A percentile compares a stretch with the other conserved stretches of the same genome.
Evolutionary conservation across 108 stramenopile genomes (phyloP).

Genomic region (Seminavis robusta): DNA sequence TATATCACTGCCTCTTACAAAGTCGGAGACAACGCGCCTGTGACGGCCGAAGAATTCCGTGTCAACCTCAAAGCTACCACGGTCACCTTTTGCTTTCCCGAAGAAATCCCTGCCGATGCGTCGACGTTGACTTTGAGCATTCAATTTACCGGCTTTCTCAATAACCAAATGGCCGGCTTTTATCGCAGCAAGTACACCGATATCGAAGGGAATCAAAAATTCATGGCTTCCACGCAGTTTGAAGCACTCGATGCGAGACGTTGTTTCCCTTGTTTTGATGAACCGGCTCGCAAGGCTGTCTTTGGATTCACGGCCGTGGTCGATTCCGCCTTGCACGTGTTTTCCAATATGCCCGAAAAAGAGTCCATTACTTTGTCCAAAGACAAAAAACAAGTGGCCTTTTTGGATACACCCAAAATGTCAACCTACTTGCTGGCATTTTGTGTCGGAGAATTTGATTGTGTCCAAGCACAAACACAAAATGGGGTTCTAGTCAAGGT

Average conservation of each 20-base stretch:
- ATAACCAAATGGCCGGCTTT: conserved; percentile 96
- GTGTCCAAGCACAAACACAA: conserved; percentile 56
- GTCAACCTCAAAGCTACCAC: conserved; percentile 70
- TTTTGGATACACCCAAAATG: conserved; percentile 89
- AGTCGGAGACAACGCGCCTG: conserved; percentile 5
- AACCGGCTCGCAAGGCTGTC: conserved; percentile 92
- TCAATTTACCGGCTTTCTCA: conserved; percentile 76
- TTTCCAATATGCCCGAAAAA: conserved; percentile 94
- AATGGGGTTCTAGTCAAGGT: conserved; percentile 87
- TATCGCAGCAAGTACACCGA: conserved; percentile 89
- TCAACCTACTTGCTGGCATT: conserved; percentile 91
- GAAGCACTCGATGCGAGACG: conserved; percentile 94
- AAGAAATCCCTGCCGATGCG: conserved; percentile 35
- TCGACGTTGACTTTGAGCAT: conserved; percentile 53
- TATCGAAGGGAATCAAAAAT: conserved; percentile 70
- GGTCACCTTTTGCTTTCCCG: conserved; percentile 67
- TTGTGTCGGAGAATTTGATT: conserved; percentile 92
- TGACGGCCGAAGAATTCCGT: conserved; percentile 34
- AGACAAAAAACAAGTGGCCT: conserved; percentile 49
- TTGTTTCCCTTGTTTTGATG: conserved; percentile 97
- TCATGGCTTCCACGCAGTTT: conserved; percentile 96
- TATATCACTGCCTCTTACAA: conserved; percentile 54
- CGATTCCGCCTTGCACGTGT: conserved; percentile 74
- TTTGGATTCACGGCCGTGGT: conserved; percentile 82
- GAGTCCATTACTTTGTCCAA: conserved; percentile 19